A percentile compares a stretch with the other conserved stretches of the same genome.
phyloP scores from a whole-genome alignment of 2,329 filamentous ascomycete species.

The Zymoseptoria passerinii region DNA sequence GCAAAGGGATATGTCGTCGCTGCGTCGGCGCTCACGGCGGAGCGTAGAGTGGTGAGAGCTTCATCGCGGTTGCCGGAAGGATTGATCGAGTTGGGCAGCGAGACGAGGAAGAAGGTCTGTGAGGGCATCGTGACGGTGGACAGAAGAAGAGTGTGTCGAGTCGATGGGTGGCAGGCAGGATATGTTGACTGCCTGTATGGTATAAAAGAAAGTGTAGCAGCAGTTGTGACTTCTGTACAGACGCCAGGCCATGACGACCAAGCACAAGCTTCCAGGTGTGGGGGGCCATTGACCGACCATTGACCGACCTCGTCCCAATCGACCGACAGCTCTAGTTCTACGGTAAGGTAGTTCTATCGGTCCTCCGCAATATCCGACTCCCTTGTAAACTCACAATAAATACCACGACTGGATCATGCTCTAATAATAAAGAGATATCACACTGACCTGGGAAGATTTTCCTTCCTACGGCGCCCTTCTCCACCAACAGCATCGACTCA shows the following conservation, averaged over 20 bases:
- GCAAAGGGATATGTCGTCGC: constrained; percentile 68
- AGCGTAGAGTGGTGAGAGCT: constrained; percentile 66
- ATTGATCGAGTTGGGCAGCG: constrained; percentile 79
- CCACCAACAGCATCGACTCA: neutral
- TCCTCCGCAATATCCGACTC: neutral
- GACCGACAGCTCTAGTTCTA: neutral
- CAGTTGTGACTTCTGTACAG: neutral
- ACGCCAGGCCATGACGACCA: neutral
- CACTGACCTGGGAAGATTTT: neutral
- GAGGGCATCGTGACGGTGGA: constrained; percentile 21
- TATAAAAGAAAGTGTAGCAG: neutral
- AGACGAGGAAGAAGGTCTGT: constrained; percentile 75
- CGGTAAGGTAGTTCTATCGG: no score
- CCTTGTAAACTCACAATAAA: neutral
- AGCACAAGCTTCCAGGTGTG: neutral
- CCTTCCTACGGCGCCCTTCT: neutral
- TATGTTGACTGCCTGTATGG: neutral
- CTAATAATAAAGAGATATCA: neutral
- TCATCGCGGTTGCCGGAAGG: constrained; percentile 73
- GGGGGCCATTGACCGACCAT: no score
- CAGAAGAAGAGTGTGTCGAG: neutral
- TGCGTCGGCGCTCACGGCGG: constrained; percentile 65
- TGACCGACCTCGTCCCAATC: neutral
- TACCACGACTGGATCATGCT: neutral
- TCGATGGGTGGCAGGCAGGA: neutral